Evolutionary conservation across 345 rosid species (phyloP), one percentile per base, ranked within the genome.

Genomic region (Acer yangbiense): DNA sequence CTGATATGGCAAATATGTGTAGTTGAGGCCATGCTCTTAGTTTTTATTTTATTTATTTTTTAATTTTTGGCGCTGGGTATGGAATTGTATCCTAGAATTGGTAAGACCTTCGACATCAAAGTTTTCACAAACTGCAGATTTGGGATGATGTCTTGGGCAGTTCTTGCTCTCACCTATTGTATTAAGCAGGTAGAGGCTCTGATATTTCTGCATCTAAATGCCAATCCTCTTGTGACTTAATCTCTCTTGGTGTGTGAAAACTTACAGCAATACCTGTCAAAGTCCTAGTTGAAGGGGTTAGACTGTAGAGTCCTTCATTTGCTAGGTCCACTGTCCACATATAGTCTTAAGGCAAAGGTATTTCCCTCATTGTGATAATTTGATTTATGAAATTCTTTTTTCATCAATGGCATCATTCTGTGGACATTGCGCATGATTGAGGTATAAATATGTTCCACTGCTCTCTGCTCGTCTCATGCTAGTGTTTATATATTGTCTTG

Each of bases 81-180:
- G 98, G 98, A 94, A 87, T 79, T 96, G 69, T 96, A 96, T 88
- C 99, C 99, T 72, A 91, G 98, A 81, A 92, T 97, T 82, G 98
- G 99, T 20, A 94, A 91, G 80, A 85, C 85, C 90, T 97, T 94
- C 64, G 98, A 97, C 88, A 91, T 97, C 86, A 97, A 97, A 83
- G 97, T 94, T 76, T 97, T 97, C 86, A 93, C 98, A 61, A 97
- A 93, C 82, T 92, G 99, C 89, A 89, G 99, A 86, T 94, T 97
- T 68, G 99, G 99, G 76, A 90, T 97, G 98, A 94, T 94, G 98
- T 89, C 97, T 66, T 97, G 99, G 98, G 98, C 98, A 68, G 98
- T 97, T 90, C 97, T 97, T 79, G 95, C 98, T 54, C 83, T 94
- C 84, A 93, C 98, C n/a, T 97, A 97, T 86, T 94, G 99, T 89